phyloP scores from a whole-genome alignment of 768 basidiomycete genomes.

The Mycena vitilis region DNA sequence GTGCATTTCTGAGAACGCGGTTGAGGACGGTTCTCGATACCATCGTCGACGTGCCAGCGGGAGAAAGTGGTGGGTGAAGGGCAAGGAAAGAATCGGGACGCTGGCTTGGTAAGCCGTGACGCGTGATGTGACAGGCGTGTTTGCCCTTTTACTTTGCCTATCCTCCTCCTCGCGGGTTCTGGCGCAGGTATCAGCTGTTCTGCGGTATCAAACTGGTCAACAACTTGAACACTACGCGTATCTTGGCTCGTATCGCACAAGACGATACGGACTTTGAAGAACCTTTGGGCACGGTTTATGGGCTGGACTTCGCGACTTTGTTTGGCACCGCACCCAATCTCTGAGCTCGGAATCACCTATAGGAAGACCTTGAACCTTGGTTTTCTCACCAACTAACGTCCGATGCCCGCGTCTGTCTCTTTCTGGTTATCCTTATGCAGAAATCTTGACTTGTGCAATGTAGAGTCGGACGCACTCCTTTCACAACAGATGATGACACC shows the following conservation, averaged over 20 bases:
- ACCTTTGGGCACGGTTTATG: constrained; percentile 4
- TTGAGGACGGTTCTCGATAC: constrained; percentile 46
- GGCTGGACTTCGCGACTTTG: constrained; percentile 9
- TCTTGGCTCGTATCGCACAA: too few species aligned
- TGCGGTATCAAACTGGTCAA: neutral
- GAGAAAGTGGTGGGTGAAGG: neutral
- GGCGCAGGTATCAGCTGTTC: neutral
- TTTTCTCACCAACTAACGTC: neutral
- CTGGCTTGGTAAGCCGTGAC: neutral
- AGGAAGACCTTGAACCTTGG: neutral
- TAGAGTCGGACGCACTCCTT: constrained; percentile 41
- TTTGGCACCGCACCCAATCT: neutral
- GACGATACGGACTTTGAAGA: neutral
- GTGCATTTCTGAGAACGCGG: constrained; percentile 44
- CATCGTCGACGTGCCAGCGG: constrained; percentile 43
- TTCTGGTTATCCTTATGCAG: neutral
- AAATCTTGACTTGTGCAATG: neutral
- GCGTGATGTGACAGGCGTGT: constrained; percentile 8
- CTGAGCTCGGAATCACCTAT: neutral
- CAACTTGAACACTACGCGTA: neutral
- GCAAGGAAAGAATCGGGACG: constrained; percentile 27
- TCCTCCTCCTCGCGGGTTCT: neutral
- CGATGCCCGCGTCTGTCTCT: constrained; percentile 21
- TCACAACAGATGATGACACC: constrained; percentile 53
- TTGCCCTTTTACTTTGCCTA: neutral